Evolutionary conservation across 768 basidiomycete species (phyloP).

Genomic region (Phylloporus sp.): DNA sequence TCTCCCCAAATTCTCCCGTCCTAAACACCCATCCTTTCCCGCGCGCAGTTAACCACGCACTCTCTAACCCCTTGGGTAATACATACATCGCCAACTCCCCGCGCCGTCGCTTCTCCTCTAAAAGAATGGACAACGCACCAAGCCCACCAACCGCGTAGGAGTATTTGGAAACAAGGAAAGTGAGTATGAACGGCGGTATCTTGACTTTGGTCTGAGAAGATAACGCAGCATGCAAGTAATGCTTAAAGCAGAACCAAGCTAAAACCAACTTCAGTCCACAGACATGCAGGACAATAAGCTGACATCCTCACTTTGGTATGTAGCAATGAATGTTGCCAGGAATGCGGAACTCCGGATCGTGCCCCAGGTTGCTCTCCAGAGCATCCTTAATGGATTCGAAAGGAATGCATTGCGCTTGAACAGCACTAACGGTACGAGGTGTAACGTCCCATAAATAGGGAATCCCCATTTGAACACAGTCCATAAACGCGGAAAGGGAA

Average conservation of each 20-base stretch:
- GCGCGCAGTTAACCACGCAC: slow-evolving; percentile 77
- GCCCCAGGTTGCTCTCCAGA: slow-evolving; percentile 62
- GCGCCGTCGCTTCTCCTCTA: slow-evolving; percentile 85
- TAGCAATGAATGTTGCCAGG: slow-evolving; percentile 74
- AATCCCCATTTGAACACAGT: slow-evolving; percentile 82
- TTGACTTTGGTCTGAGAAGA: slow-evolving; percentile 33
- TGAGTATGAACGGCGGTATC: slow-evolving; percentile 46
- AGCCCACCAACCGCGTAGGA: slow-evolving; percentile 75
- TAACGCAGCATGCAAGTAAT: slow-evolving; percentile 51
- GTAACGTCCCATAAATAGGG: slow-evolving; percentile 83
- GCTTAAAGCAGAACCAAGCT: slow-evolving; percentile 68
- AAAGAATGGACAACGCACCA: slow-evolving; percentile 73
- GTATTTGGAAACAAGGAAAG: slow-evolving; percentile 59
- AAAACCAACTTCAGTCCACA: background rate
- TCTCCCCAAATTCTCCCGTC: slow-evolving; percentile 67
- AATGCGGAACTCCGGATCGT: slow-evolving; percentile 85
- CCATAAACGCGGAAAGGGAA: slow-evolving; percentile 58
- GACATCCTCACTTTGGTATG: slow-evolving; percentile 68
- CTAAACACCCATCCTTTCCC: slow-evolving; percentile 72
- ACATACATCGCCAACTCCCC: slow-evolving; percentile 92
- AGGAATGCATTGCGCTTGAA: slow-evolving; percentile 71
- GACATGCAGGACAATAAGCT: background rate
- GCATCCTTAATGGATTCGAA: slow-evolving; percentile 61
- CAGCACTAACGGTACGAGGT: slow-evolving; percentile 81
- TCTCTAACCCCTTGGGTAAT: slow-evolving; percentile 86